Conservation (phyloP, 208 protist genomes). For the Leishmania amazonensis region DNA sequence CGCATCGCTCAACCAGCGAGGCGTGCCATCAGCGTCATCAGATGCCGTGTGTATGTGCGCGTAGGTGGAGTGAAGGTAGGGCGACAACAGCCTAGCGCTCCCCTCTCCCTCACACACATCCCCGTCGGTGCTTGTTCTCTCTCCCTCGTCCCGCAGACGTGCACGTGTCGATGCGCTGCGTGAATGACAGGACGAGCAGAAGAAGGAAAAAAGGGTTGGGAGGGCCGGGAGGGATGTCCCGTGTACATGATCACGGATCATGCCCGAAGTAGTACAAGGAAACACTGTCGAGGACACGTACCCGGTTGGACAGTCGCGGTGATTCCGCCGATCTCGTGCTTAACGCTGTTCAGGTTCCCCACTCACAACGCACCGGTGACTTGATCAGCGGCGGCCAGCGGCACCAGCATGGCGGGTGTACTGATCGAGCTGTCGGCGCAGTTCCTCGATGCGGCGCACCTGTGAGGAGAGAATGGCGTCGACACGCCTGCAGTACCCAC, state of each 20-base stretch:
- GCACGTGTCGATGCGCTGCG: neutral
- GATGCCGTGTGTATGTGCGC: neutral
- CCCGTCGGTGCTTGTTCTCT: too few relatives aligned
- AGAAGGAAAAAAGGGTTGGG: slow-evolving; percentile 1
- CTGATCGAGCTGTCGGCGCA: slow-evolving; percentile 78
- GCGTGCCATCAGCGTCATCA: neutral
- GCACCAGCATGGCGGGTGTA: slow-evolving; percentile 60
- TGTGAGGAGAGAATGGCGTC: slow-evolving; percentile 79
- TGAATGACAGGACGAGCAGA: neutral
- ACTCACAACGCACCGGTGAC: neutral
- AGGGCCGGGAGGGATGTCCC: neutral
- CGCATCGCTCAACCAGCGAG: neutral
- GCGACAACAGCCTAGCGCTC: neutral
- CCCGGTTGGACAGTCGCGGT: neutral
- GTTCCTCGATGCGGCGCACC: slow-evolving; percentile 71
- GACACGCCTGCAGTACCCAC: slow-evolving; percentile 88
- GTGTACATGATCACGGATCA: slow-evolving; percentile 3
- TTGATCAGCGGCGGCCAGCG: slow-evolving; percentile 13
- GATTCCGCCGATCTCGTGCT: neutral
- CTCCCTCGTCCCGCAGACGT: neutral
- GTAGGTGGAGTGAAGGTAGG: neutral
- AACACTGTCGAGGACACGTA: neutral
- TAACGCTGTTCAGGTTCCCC: neutral
- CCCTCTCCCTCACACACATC: neutral
- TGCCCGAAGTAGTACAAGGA: slow-evolving; percentile 10